Conservation (phyloP, 495 filamentous ascomycete genomes). For the Cercophora scortea region DNA sequence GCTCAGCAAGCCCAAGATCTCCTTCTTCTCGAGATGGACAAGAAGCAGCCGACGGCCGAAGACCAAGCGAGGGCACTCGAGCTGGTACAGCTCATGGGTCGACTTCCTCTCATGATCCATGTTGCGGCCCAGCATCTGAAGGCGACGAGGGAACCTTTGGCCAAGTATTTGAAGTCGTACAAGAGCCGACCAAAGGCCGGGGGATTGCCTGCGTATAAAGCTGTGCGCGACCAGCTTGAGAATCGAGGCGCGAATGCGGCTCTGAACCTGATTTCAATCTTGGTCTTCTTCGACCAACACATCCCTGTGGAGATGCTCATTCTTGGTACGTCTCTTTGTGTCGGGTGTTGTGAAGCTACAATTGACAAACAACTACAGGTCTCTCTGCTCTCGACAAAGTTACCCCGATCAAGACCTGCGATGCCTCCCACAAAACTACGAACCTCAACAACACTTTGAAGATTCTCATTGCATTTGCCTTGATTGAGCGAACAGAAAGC, state of each 20-base stretch:
- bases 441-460: slow-evolving; percentile 58
- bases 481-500: slow-evolving; percentile 58
- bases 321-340: slow-evolving; percentile 38
- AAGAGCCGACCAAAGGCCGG: slow-evolving; percentile 59
- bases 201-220: slow-evolving; percentile 55
- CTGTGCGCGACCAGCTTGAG: slow-evolving; percentile 63
- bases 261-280: slow-evolving; percentile 62
- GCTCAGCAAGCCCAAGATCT: slow-evolving; percentile 39
- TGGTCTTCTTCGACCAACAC: slow-evolving; percentile 67
- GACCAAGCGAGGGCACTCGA: slow-evolving; percentile 56
- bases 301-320: slow-evolving; percentile 68
- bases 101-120: slow-evolving; percentile 71
- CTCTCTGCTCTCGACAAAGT: slow-evolving; percentile 45
- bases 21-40: slow-evolving; percentile 44
- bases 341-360: neutral
- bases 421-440: slow-evolving; percentile 34
- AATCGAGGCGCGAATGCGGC: slow-evolving; percentile 52
- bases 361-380: slow-evolving; percentile 15
- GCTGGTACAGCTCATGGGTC: slow-evolving; percentile 61
- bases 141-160: slow-evolving; percentile 60
- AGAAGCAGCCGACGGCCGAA: slow-evolving; percentile 48
- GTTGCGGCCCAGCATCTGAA: slow-evolving; percentile 69
- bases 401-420: slow-evolving; percentile 50
- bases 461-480: slow-evolving; percentile 60
- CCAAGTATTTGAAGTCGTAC: slow-evolving; percentile 62